Percentiles rank a stretch among this genome's conserved stretches.
phyloP scores from a whole-genome alignment of 768 basidiomycete genomes.

The Suillus subalutaceus region DNA sequence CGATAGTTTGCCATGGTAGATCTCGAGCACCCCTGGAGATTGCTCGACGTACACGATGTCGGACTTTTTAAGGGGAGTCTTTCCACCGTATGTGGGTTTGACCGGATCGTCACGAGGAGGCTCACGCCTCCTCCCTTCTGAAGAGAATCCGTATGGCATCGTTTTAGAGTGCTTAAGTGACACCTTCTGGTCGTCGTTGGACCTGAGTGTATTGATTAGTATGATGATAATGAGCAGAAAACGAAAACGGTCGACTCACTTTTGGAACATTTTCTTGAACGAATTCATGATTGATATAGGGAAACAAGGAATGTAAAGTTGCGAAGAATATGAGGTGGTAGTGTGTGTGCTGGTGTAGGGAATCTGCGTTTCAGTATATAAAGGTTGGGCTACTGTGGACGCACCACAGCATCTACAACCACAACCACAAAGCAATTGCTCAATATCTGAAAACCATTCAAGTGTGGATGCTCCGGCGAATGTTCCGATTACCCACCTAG shows the following conservation, averaged over 20 bases:
- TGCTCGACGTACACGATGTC: conserved; percentile 3
- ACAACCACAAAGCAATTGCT: background rate
- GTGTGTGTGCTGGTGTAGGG: background rate
- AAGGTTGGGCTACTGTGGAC: background rate
- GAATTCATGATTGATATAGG: background rate
- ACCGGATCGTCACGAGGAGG: background rate
- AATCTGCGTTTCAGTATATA: background rate
- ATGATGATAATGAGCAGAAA: background rate
- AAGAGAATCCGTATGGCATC: conserved; percentile 2
- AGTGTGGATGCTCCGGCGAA: background rate
- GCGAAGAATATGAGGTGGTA: background rate
- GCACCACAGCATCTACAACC: background rate
- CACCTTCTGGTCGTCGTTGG: background rate
- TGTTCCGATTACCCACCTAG: background rate
- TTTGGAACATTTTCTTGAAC: background rate
- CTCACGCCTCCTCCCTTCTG: conserved; percentile 6
- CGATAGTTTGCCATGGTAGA: conserved; percentile 1
- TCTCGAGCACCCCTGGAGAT: conserved; percentile 6
- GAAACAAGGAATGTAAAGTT: background rate
- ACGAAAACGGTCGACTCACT: background rate
- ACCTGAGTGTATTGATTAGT: background rate
- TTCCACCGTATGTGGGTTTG: conserved; percentile 15
- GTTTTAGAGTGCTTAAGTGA: background rate
- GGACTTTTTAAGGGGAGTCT: conserved; percentile 14
- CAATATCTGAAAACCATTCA: background rate